Base-by-base conservation (phyloP, 176 grass and related monocot species). In the Poa pratensis region DNA sequence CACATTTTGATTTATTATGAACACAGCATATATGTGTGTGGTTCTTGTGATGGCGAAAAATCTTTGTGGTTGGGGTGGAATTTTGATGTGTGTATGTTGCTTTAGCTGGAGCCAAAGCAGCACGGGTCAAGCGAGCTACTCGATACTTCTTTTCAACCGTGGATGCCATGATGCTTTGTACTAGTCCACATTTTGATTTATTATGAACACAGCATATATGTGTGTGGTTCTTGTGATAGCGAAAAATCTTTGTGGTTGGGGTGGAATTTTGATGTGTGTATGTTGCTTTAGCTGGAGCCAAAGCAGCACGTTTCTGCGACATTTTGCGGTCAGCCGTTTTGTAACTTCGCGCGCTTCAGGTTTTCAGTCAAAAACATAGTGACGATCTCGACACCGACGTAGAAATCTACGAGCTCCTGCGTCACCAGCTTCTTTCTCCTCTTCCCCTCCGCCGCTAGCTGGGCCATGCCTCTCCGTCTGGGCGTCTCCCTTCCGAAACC, bases 241-340 rank as follows among this genome's bases (percentile, higher is more conserved):
- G 87, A 81, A 81, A 76, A 76, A 76, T 81, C 69, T 5, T 18
- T 40, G 35, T 23, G 76, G 20, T 75, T 69, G 83, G 55, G 18
- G 6, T 37, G 76, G 49, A 68, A 32, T 55, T 87, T 58, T 17
- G 22, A 24, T 50, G 46, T 50, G 46, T 48, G 5, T 16, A 22
- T 27, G 54, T 24, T 45, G 8, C 24, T 7, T 37, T 58, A 18
- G 23, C 61, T 80, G 43, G 64, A 80, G 48, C 45, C 48, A 55
- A 46, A 79, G 48, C 50, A 28, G n/a, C 87, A 85, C 1, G 69
- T 85, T 84, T 65, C 10, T 40, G 69, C 26, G 60, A 81, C 87
- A 82, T 60, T 79, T 7, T 85, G 76, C 10, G 27, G 87, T 81
- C 87, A 89, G 26, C n/a, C n/a, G n/a, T n/a, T n/a, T n/a, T n/a